A percentile compares a stretch with the other conserved stretches of the same genome.
phyloP scores from a whole-genome alignment of 176 grass and related monocot genomes.

The Avena atlantica region DNA sequence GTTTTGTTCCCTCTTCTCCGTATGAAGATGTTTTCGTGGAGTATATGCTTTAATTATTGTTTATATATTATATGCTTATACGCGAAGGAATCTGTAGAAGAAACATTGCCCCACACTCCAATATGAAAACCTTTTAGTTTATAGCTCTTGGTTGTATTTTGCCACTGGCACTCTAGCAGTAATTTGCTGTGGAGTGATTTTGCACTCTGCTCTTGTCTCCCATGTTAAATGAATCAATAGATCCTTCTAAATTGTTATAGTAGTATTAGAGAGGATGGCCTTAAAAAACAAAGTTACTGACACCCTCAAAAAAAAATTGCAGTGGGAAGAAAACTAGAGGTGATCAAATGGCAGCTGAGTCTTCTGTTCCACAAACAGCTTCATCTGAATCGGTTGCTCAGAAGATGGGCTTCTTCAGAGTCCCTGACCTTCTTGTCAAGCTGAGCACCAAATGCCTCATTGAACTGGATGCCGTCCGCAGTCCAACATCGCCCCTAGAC shows the following conservation, averaged over 20 bases:
- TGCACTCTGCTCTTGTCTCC: not conserved
- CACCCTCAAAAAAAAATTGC: slow-evolving; percentile 11
- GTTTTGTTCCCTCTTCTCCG: slow-evolving; percentile 39
- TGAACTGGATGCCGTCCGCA: slow-evolving; percentile 63
- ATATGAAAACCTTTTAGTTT: slow-evolving; percentile 21
- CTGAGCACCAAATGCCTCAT: slow-evolving; percentile 63
- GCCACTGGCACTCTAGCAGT: not conserved
- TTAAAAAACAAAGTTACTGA: slow-evolving; percentile 5
- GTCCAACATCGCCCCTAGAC: slow-evolving; percentile 71
- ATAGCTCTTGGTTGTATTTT: slow-evolving; percentile 3
- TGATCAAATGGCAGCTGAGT: slow-evolving; percentile 52
- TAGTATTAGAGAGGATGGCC: not conserved
- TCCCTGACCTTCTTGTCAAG: slow-evolving; percentile 62
- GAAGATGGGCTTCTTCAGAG: slow-evolving; percentile 66
- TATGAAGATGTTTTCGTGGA: slow-evolving; percentile 28
- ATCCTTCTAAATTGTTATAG: not conserved
- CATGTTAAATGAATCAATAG: not conserved
- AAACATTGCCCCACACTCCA: slow-evolving; percentile 4
- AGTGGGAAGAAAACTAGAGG: slow-evolving; percentile 38
- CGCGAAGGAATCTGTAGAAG: slow-evolving; percentile 26
- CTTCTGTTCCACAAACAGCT: slow-evolving; percentile 13
- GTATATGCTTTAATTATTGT: slow-evolving; percentile 31
- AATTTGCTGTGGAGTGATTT: slow-evolving; percentile 8
- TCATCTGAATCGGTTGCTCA: slow-evolving; percentile 48
- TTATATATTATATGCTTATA: slow-evolving; percentile 37